Conservation (phyloP, 2,329 filamentous ascomycete species). For the Alternaria brassicae region DNA sequence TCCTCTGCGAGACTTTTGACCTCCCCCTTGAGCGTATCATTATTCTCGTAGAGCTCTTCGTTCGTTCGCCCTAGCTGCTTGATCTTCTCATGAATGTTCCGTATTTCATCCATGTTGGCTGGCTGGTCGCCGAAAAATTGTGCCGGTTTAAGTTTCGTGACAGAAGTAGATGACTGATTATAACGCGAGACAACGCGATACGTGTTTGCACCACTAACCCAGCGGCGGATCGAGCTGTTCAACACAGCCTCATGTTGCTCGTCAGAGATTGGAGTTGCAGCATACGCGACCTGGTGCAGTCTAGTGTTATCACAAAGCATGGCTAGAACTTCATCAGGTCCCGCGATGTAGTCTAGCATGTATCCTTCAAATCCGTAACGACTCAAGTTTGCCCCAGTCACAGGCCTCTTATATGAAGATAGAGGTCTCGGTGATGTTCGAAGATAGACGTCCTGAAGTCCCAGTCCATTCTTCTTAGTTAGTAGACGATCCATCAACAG, state of each 20-base stretch:
- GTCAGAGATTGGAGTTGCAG: conserved; percentile 68
- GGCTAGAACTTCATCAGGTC: conserved; percentile 81
- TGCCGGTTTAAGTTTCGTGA: conserved; percentile 67
- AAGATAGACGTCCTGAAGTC: conserved; percentile 73
- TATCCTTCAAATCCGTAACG: conserved; percentile 77
- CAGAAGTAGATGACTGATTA: conserved; percentile 74
- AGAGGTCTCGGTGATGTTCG: conserved; percentile 67
- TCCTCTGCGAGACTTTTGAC: conserved; percentile 31
- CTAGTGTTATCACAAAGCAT: conserved; percentile 81
- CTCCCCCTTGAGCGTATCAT: conserved; percentile 43
- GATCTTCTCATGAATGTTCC: conserved; percentile 64
- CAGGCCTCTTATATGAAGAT: conserved; percentile 61
- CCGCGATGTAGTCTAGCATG: conserved; percentile 78
- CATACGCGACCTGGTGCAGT: conserved; percentile 73
- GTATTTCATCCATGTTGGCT: conserved; percentile 70
- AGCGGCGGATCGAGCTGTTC: conserved; percentile 66
- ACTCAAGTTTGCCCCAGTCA: conserved; percentile 63
- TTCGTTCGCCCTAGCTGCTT: conserved; percentile 50
- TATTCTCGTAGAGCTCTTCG: conserved; percentile 40
- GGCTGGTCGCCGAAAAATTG: conserved; percentile 79
- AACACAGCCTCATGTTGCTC: conserved; percentile 72
- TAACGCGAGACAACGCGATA: conserved; percentile 74
- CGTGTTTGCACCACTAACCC: conserved; percentile 69
- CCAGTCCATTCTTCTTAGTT: conserved; percentile 57
- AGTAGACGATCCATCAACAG: conserved; percentile 73